These are phyloP conservation scores for Stentor coeruleus DNA, from an alignment of 73 alveolate species.

Conservation along the genomic window DNA sequence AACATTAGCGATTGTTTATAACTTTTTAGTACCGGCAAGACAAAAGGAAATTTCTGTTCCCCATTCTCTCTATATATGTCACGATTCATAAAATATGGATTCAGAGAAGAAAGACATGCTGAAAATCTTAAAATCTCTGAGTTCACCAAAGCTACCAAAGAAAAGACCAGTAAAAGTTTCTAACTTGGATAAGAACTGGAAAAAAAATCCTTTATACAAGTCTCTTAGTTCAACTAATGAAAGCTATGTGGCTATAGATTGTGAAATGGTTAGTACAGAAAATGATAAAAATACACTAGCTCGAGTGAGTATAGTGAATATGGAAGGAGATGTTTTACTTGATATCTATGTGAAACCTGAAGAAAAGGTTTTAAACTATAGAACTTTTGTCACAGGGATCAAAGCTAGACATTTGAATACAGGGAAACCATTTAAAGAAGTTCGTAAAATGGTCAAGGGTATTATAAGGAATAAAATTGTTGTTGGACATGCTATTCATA, in stretches of 20 bases:
- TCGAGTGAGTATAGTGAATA: constrained; percentile 65
- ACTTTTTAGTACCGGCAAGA: not conserved
- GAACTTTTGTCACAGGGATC: constrained; percentile 78
- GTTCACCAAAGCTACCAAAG: not conserved
- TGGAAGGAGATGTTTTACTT: constrained; percentile 64
- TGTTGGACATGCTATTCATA: constrained; percentile 58
- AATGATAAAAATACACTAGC: constrained; percentile 51
- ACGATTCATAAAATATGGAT: constrained; percentile 7
- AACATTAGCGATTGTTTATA: not conserved
- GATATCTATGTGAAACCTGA: constrained; percentile 63
- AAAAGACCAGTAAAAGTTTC: not conserved
- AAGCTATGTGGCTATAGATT: constrained; percentile 61
- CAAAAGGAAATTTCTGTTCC: not conserved
- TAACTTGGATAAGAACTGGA: not conserved
- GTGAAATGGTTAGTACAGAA: constrained; percentile 81
- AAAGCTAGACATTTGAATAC: constrained; percentile 55
- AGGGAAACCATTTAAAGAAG: constrained; percentile 54
- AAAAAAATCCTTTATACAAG: not conserved
- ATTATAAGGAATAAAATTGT: constrained; percentile 41
- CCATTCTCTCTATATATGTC: not conserved
- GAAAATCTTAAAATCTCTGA: not conserved
- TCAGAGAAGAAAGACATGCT: not conserved
- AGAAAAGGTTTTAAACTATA: constrained; percentile 55
- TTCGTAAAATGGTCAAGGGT: constrained; percentile 30
- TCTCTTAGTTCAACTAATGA: not conserved